A percentile compares a stretch with the other conserved stretches of the same genome.
Evolutionary conservation across 352 stramenopile genomes (phyloP).

Genomic region (Phytopythium aichiense): DNA sequence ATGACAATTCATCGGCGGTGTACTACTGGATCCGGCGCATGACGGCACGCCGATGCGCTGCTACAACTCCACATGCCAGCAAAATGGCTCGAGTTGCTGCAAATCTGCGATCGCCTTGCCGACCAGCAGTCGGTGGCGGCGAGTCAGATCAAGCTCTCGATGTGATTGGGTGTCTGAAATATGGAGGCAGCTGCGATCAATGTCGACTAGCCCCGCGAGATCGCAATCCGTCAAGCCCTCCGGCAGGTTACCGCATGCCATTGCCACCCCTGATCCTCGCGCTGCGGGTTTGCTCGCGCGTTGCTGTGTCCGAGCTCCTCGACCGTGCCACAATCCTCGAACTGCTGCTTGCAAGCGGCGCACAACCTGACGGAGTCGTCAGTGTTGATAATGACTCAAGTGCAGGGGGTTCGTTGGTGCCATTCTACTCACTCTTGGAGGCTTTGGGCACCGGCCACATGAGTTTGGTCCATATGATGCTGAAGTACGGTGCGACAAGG

Average conservation of each 20-base stretch:
- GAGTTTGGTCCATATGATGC: constrained; percentile 17
- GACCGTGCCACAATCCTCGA: constrained; percentile 21
- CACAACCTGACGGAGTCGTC: constrained; percentile 11
- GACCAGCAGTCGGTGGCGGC: too few relatives aligned
- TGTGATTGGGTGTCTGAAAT: constrained; percentile 20
- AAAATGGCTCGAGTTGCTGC: not conserved
- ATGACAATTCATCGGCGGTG: constrained; percentile 8
- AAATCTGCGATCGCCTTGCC: not conserved
- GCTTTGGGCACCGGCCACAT: constrained; percentile 15
- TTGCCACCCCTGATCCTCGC: constrained; percentile 28
- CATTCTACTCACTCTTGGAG: constrained; percentile 16
- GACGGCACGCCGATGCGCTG: not conserved
- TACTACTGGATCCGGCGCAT: constrained; percentile 24
- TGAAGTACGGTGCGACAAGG: constrained; percentile 17
- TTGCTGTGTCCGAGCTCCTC: not conserved
- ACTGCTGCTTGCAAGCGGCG: constrained; percentile 23
- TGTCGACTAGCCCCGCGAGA: constrained; percentile 2
- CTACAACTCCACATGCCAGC: not conserved
- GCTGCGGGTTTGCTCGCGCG: constrained; percentile 19
- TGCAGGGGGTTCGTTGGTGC: not conserved
- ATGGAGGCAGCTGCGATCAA: constrained; percentile 16
- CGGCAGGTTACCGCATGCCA: not conserved
- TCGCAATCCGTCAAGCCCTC: not conserved
- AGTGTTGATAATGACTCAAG: not conserved
- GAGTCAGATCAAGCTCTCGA: not conserved